phyloP scores from a whole-genome alignment of 306 rosid genomes.

The Cicer judaicum region DNA sequence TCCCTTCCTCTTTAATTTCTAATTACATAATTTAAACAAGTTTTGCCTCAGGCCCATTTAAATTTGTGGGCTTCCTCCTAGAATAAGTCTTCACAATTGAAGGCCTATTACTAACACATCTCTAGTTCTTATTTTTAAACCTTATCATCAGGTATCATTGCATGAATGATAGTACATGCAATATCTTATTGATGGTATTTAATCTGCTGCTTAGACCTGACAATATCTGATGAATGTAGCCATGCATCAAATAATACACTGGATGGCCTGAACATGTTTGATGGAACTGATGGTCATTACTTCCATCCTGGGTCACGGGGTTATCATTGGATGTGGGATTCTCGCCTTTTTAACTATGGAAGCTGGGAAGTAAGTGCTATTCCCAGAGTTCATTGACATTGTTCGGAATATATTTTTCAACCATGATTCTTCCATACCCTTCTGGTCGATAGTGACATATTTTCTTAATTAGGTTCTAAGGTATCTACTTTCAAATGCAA shows the following conservation, averaged over 20 bases:
- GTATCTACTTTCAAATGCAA: slow-evolving; percentile 91
- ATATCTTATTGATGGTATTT: slow-evolving; percentile 34
- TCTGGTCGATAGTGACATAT: slow-evolving; percentile 14
- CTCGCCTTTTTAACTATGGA: slow-evolving; percentile 99
- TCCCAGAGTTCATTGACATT: slow-evolving; percentile 18
- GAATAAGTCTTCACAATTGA: slow-evolving; percentile 8
- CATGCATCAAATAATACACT: slow-evolving; percentile 89
- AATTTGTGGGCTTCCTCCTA: neutral
- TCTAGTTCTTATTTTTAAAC: slow-evolving; percentile 15
- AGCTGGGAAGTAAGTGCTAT: slow-evolving; percentile 92
- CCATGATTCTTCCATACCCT: slow-evolving; percentile 33
- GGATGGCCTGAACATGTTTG: slow-evolving; percentile 98
- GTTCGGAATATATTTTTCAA: slow-evolving; percentile 24
- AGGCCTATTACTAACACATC: slow-evolving; percentile 1
- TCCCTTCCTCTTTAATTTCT: neutral
- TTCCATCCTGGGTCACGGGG: slow-evolving; percentile 97
- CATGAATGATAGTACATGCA: slow-evolving; percentile 35
- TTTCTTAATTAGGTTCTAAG: slow-evolving; percentile 76
- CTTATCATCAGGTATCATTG: slow-evolving; percentile 20
- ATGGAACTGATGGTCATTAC: slow-evolving; percentile 94
- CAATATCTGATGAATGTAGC: slow-evolving; percentile 57
- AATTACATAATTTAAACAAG: slow-evolving; percentile 10
- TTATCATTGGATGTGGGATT: slow-evolving; percentile 99
- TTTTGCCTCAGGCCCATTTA: neutral
- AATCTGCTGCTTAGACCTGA: slow-evolving; percentile 43